Conservation (phyloP, 2,329 filamentous ascomycete genomes). For the Fusarium sulawesiense region DNA sequence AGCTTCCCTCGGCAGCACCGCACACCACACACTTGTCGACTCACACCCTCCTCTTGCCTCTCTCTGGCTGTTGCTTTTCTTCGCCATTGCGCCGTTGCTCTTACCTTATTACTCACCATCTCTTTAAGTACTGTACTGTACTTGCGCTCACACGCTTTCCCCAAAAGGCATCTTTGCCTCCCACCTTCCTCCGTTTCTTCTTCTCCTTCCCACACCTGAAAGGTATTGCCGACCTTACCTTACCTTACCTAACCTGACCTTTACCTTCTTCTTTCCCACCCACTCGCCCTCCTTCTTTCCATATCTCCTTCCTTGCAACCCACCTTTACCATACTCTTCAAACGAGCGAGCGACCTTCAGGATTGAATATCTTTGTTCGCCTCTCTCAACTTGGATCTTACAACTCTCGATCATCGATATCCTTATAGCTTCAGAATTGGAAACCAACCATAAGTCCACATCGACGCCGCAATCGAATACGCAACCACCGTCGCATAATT, state of each 20-base stretch:
- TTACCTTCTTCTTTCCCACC: constrained; percentile 22
- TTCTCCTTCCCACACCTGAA: constrained; percentile 30
- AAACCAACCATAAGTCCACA: constrained; percentile 17
- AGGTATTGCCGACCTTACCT: constrained; percentile 38
- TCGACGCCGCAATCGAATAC: constrained; percentile 41
- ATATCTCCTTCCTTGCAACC: constrained; percentile 32
- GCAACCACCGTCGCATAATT: constrained; percentile 37
- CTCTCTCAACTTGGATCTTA: constrained; percentile 16
- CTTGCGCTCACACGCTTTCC: constrained; percentile 41
- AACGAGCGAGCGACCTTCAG: constrained; percentile 13
- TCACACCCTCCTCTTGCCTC: constrained; percentile 42
- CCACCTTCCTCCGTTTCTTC: constrained; percentile 44
- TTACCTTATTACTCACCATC: constrained; percentile 41
- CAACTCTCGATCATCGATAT: constrained; percentile 14
- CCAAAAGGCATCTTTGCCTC: constrained; percentile 46
- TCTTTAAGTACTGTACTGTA: background rate
- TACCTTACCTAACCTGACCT: constrained; percentile 27
- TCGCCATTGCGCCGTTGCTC: constrained; percentile 35
- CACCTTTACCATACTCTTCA: constrained; percentile 25
- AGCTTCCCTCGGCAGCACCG: constrained; percentile 40
- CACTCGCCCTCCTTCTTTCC: constrained; percentile 27
- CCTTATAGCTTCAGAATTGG: constrained; percentile 9
- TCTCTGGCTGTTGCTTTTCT: constrained; percentile 33
- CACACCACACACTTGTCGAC: constrained; percentile 41
- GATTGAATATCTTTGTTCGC: constrained; percentile 20